These are phyloP conservation scores for Aureobasidium uvarum DNA, from an alignment of 2,329 filamentous ascomycete species.

Conservation along the genomic window DNA sequence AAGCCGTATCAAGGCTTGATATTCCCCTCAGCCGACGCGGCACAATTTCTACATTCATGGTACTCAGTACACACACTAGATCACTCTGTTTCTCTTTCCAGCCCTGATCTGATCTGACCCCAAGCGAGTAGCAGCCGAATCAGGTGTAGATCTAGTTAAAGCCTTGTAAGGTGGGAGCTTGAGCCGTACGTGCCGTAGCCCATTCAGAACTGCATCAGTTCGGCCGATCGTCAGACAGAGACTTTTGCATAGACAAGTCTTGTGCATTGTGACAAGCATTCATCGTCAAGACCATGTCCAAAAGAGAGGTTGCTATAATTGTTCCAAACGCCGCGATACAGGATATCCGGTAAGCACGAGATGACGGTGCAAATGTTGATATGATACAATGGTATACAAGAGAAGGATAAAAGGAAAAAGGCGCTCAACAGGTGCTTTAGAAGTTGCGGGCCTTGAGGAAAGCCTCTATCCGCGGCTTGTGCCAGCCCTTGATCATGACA, in stretches of 20 bases:
- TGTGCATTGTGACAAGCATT: not conserved
- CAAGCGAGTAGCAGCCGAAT: not conserved
- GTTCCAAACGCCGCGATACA: not conserved
- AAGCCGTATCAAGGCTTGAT: slow-evolving; percentile 10
- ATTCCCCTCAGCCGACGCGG: not conserved
- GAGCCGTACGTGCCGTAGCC: not conserved
- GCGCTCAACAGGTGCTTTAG: slow-evolving; percentile 26
- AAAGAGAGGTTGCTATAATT: not conserved
- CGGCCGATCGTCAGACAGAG: too few relatives aligned
- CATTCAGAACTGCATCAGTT: too few relatives aligned
- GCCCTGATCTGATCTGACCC: too few relatives aligned
- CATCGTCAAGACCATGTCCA: not conserved
- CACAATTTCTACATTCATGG: slow-evolving; percentile 1
- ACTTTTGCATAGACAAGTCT: not conserved
- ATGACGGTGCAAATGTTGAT: not conserved
- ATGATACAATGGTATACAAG: slow-evolving; percentile 19
- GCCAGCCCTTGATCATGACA: slow-evolving; percentile 62
- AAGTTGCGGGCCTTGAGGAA: slow-evolving; percentile 41
- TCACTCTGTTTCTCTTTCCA: not conserved
- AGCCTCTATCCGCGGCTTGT: slow-evolving; percentile 37
- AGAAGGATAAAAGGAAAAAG: not conserved
- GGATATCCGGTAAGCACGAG: not conserved
- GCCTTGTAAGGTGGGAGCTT: not conserved
- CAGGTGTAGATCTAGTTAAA: not conserved
- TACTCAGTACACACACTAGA: not conserved